A percentile compares a stretch with the other conserved stretches of the same genome.
Conservation (phyloP, 257 asterid species). For the Solanum habrochaites region DNA sequence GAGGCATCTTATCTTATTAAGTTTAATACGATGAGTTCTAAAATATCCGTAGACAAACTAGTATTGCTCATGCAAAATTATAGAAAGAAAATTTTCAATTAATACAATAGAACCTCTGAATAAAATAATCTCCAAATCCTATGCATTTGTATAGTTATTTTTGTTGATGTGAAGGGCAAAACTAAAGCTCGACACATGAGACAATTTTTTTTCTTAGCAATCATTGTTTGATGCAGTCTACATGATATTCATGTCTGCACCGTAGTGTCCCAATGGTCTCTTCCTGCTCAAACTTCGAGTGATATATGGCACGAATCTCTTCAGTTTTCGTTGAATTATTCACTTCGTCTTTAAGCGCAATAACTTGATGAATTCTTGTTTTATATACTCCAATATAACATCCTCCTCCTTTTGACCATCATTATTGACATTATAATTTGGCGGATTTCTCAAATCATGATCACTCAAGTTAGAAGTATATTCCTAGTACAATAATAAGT, state of each 20-base stretch:
- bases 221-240: not conserved
- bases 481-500: not conserved
- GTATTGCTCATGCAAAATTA: not conserved
- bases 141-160: not conserved
- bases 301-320: conserved; percentile 1
- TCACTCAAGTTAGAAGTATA: not conserved
- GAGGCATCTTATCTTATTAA: not conserved
- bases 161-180: not conserved
- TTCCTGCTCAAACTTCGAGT: not conserved
- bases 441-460: not conserved
- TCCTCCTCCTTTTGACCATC: not conserved
- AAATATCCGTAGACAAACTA: no score
- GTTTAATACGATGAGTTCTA: not conserved
- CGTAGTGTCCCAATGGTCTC: not conserved
- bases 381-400: no score
- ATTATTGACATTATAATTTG: no score
- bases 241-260: not conserved
- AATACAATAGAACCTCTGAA: not conserved
- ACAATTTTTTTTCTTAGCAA: not conserved
- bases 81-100: not conserved
- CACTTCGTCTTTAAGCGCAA: not conserved
- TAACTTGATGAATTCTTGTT: not conserved
- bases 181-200: not conserved
- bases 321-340: not conserved
- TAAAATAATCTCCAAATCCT: not conserved